Percentiles rank a stretch among this genome's conserved stretches.
These are phyloP conservation scores for Detonula confervacea DNA, from an alignment of 352 stramenopile species.

Conservation along the genomic window DNA sequence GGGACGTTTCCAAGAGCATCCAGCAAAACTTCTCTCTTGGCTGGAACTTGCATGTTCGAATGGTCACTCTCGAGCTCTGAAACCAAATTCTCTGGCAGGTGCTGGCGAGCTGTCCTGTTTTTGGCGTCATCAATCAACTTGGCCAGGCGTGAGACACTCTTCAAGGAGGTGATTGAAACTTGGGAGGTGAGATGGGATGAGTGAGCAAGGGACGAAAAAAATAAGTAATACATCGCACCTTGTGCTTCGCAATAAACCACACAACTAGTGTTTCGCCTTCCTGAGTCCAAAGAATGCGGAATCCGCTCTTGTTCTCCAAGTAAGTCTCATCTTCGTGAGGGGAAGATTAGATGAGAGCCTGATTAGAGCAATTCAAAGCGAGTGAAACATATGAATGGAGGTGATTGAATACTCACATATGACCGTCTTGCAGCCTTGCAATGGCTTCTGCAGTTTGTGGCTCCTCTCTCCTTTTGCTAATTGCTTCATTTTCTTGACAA, in stretches of 20 bases:
- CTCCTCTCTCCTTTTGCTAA: slow-evolving; percentile 55
- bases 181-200: background rate
- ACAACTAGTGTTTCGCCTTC: slow-evolving; percentile 12
- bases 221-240: slow-evolving; percentile 25
- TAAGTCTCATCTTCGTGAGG: background rate
- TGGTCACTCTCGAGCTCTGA: slow-evolving; percentile 15
- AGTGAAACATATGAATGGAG: too few relatives aligned
- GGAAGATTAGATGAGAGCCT: background rate
- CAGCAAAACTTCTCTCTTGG: slow-evolving; percentile 44
- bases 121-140: slow-evolving; percentile 71
- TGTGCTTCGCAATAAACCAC: slow-evolving; percentile 53
- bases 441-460: slow-evolving; percentile 48
- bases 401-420: too few relatives aligned
- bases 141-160: slow-evolving; percentile 57
- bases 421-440: slow-evolving; percentile 36
- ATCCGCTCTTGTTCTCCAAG: slow-evolving; percentile 48
- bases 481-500: slow-evolving; percentile 45
- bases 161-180: background rate
- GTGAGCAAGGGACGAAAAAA: too few relatives aligned
- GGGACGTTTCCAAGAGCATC: slow-evolving; percentile 69
- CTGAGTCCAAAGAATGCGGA: slow-evolving; percentile 58
- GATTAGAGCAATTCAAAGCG: slow-evolving; percentile 48
- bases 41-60: background rate
- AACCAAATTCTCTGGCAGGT: slow-evolving; percentile 23
- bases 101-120: slow-evolving; percentile 53